Conservation (phyloP, 345 rosid species). For the Corymbia maculata region DNA sequence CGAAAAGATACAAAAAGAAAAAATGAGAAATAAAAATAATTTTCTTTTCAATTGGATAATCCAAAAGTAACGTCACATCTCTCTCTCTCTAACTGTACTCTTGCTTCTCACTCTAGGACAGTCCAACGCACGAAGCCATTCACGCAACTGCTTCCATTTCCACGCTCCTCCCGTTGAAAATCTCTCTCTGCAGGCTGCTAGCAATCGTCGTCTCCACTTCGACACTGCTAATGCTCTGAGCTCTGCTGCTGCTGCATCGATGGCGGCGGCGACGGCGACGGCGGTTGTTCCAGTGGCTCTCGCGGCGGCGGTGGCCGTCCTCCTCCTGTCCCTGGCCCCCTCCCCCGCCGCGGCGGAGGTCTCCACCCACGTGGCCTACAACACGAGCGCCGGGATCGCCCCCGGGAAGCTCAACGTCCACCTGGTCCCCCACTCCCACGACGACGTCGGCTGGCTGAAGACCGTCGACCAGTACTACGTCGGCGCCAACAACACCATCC, state of each 20-base stretch:
- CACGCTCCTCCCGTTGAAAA: neutral
- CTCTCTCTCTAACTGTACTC: neutral
- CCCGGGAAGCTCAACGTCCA: slow-evolving; percentile 84
- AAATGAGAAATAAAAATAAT: neutral
- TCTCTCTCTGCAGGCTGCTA: neutral
- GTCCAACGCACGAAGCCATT: neutral
- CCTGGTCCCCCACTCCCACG: slow-evolving; percentile 93
- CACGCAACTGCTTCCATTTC: neutral
- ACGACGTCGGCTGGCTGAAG: slow-evolving; percentile 96
- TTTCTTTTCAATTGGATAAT: neutral
- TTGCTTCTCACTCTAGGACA: neutral
- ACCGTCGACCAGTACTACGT: slow-evolving; percentile 94
- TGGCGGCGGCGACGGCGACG: neutral
- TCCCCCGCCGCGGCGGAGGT: neutral
- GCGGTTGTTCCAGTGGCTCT: slow-evolving; percentile 1
- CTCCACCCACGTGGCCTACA: slow-evolving; percentile 56
- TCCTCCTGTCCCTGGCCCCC: neutral
- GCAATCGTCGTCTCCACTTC: neutral
- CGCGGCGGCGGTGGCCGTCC: neutral
- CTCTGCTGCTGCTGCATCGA: neutral
- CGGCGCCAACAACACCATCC: slow-evolving; percentile 83
- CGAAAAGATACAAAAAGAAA: neutral
- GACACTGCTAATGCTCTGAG: neutral
- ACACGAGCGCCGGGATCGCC: slow-evolving; percentile 43
- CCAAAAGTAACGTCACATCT: neutral